Evolutionary conservation across 176 grass and related monocot species (phyloP).

Genomic region (Eragrostis curvula): DNA sequence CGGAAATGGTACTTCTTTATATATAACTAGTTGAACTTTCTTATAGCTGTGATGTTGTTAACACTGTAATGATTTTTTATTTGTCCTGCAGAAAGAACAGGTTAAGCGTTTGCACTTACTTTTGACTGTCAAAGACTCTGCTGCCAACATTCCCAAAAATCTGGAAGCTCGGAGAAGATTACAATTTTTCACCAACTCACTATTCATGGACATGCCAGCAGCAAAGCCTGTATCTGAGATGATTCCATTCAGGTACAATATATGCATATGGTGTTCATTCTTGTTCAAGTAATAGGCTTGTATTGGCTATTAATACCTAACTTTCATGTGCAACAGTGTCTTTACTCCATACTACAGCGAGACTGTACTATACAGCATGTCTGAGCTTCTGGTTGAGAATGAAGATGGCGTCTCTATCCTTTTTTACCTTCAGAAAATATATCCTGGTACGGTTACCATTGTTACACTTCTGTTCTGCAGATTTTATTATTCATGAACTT

Average conservation of each 20-base stretch:
- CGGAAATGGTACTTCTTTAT: conserved; percentile 67
- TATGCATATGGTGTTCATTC: conserved; percentile 25
- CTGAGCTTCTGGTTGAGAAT: conserved; percentile 78
- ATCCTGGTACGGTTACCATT: conserved; percentile 66
- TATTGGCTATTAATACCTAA: conserved; percentile 40
- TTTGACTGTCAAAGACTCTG: conserved; percentile 92
- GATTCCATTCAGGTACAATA: conserved; percentile 88
- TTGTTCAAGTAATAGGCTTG: conserved; percentile 15
- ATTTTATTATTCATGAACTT: not conserved
- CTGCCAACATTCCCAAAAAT: conserved; percentile 92
- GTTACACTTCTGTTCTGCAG: conserved; percentile 10
- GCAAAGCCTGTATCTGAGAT: conserved; percentile 90
- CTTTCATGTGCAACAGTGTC: conserved; percentile 75
- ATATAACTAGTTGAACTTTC: not conserved
- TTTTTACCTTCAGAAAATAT: conserved; percentile 99
- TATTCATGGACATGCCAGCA: conserved; percentile 93
- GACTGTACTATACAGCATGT: conserved; percentile 90
- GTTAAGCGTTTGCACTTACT: conserved; percentile 95
- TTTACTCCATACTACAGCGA: conserved; percentile 99
- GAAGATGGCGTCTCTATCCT: conserved; percentile 94
- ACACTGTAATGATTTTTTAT: not conserved
- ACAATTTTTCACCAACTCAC: conserved; percentile 90
- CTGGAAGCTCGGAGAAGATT: conserved; percentile 88
- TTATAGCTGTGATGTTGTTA: conserved; percentile 15
- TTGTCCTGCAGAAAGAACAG: conserved; percentile 74